Evolutionary conservation across 1,284 basidiomycete genomes (phyloP).

Genomic region (Tetrapyrgos nigripes): DNA sequence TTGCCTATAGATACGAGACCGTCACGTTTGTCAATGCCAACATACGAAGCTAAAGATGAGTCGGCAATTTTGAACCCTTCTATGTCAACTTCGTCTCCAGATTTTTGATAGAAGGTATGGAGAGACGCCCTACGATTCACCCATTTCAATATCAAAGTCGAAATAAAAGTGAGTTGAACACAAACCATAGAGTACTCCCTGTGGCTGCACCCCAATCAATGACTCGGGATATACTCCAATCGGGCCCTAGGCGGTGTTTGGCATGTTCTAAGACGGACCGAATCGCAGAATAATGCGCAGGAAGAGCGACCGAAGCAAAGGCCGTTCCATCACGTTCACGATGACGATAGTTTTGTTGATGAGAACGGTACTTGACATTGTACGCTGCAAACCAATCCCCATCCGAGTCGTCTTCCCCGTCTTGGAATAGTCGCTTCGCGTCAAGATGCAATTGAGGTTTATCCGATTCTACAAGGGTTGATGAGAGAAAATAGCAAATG

Average conservation of each 20-base stretch:
- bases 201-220: slow-evolving; percentile 81
- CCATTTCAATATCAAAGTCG: background rate
- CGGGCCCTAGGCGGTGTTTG: slow-evolving; percentile 63
- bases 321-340: slow-evolving; percentile 73
- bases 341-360: slow-evolving; percentile 61
- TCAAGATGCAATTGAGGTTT: slow-evolving; percentile 70
- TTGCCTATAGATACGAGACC: slow-evolving; percentile 72
- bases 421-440: slow-evolving; percentile 70
- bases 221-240: slow-evolving; percentile 62
- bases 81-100: slow-evolving; percentile 25
- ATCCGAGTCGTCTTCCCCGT: slow-evolving; percentile 34
- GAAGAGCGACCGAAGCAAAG: slow-evolving; percentile 76
- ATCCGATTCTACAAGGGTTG: slow-evolving; percentile 56
- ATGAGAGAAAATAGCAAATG: slow-evolving; percentile 14
- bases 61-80: slow-evolving; percentile 48
- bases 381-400: slow-evolving; percentile 60
- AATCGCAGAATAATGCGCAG: slow-evolving; percentile 79
- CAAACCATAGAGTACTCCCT: slow-evolving; percentile 78
- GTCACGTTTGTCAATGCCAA: slow-evolving; percentile 75
- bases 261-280: slow-evolving; percentile 69
- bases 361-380: slow-evolving; percentile 63
- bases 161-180: slow-evolving; percentile 10
- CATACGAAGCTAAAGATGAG: slow-evolving; percentile 63
- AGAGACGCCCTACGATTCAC: slow-evolving; percentile 61
- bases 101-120: slow-evolving; percentile 61